phyloP scores from a whole-genome alignment of 805 yeast species.

The Spathaspora arborariae region DNA sequence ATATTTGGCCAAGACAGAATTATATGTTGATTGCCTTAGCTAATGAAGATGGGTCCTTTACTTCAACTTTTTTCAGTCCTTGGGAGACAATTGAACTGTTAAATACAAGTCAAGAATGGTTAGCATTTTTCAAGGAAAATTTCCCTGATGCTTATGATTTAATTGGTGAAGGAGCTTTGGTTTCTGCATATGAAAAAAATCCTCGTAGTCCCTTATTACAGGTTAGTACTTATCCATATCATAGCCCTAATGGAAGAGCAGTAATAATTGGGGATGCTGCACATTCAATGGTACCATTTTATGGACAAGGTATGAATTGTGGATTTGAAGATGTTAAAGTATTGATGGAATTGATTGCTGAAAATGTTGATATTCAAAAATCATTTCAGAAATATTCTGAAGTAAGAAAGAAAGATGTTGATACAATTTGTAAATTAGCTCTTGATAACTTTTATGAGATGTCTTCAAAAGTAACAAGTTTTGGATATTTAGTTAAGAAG shows the following conservation, averaged over 20 bases:
- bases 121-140: slow-evolving; percentile 51
- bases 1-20: slow-evolving; percentile 87
- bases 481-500: slow-evolving; percentile 60
- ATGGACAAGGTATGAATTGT: slow-evolving; percentile 96
- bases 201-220: slow-evolving; percentile 82
- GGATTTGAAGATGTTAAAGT: slow-evolving; percentile 88
- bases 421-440: slow-evolving; percentile 75
- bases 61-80: slow-evolving; percentile 85
- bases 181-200: slow-evolving; percentile 47
- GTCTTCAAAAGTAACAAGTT: slow-evolving; percentile 73
- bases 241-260: slow-evolving; percentile 54
- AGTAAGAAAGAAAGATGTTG: slow-evolving; percentile 60
- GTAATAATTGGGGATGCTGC: slow-evolving; percentile 90
- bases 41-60: slow-evolving; percentile 80
- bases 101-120: slow-evolving; percentile 39
- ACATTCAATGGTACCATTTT: slow-evolving; percentile 96
- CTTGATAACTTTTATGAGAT: slow-evolving; percentile 80
- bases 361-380: slow-evolving; percentile 28
- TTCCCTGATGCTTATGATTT: slow-evolving; percentile 74
- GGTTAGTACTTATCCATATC: slow-evolving; percentile 66
- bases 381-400: slow-evolving; percentile 57
- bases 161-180: slow-evolving; percentile 57
- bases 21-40: slow-evolving; percentile 90
- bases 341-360: slow-evolving; percentile 47
- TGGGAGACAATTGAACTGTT: slow-evolving; percentile 60